Base-by-base conservation (phyloP, 169 alveolate species). In the Plasmodium berghei region DNA sequence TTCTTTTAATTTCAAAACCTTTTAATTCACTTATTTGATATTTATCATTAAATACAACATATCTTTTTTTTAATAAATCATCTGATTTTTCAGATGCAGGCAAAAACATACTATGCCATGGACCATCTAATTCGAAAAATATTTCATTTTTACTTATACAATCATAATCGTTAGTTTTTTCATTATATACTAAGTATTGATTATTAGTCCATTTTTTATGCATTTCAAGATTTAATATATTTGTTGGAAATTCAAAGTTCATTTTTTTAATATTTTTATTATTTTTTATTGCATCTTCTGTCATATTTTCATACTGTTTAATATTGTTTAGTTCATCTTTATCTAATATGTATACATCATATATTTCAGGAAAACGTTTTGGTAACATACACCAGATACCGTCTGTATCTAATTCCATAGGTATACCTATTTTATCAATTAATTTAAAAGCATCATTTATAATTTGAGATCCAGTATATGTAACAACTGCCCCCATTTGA, bases 401-500 rank as follows among this genome's bases (percentile, higher is more conserved):
- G 93, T 99, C 99, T 5, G 99, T 99, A 95, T 99, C 99, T 87
- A 99, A 95, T 94, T 99, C 99, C 67, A 99, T 91, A 20, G 99
- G 99, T 72, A 96, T 96, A 42, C 99, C 99, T 26, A 99, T 95
- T 90, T 97, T 93, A 86, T 98, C 99, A 14, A 97, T 94, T 55
- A 97, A 88, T 40, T 77, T 71, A 56, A 96, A 91, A 2, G 97
- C 96, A 52, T 94, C 89, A 63, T 97, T 97, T 87, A 99, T 99
- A 61, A 98, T 96, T 72, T 95, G 96, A 1, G 99, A 98, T 20
- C 99, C 99, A 67, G 98, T 96, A 93, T 97, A 97, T 0, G 99
- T 98, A 16, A 98, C 99, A 92, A 98, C 98, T 20, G 99, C 99
- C 4, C 99, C 99, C 99, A 98, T 98, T 94, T 98, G 99, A 99